These are phyloP conservation scores for Erodium maritimum DNA, from an alignment of 345 rosid species.

Conservation along the genomic window DNA sequence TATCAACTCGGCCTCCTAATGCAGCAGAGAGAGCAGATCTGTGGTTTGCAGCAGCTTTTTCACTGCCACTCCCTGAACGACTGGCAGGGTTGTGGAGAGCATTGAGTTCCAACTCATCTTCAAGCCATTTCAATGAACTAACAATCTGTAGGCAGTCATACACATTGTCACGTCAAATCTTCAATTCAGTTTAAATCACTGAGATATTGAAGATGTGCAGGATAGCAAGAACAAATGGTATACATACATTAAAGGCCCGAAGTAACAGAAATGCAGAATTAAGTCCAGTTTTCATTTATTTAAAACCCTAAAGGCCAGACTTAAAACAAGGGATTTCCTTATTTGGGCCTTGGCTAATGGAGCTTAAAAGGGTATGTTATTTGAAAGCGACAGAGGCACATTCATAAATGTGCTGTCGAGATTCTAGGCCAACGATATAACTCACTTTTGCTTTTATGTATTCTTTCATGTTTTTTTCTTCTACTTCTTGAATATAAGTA, in stretches of 20 bases:
- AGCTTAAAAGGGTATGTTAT: no score
- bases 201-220: background rate
- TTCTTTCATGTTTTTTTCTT: no score
- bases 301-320: no score
- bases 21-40: constrained; percentile 90
- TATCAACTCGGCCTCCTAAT: constrained; percentile 85
- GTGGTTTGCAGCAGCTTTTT: constrained; percentile 81
- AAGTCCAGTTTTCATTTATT: no score
- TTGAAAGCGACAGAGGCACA: no score
- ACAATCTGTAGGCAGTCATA: constrained; percentile 58
- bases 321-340: no score
- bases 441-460: no score
- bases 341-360: no score
- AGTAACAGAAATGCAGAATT: background rate
- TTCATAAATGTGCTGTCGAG: no score
- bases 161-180: constrained; percentile 6
- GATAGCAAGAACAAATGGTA: background rate
- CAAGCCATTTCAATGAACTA: constrained; percentile 99
- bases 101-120: constrained; percentile 95
- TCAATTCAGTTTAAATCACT: background rate
- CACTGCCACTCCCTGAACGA: constrained; percentile 85
- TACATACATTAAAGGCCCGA: background rate
- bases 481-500: no score
- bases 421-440: no score
- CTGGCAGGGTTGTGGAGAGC: constrained; percentile 95